A percentile compares a stretch with the other conserved stretches of the same genome.
Evolutionary conservation across 805 yeast genomes (phyloP).

Genomic region (Candida montana): DNA sequence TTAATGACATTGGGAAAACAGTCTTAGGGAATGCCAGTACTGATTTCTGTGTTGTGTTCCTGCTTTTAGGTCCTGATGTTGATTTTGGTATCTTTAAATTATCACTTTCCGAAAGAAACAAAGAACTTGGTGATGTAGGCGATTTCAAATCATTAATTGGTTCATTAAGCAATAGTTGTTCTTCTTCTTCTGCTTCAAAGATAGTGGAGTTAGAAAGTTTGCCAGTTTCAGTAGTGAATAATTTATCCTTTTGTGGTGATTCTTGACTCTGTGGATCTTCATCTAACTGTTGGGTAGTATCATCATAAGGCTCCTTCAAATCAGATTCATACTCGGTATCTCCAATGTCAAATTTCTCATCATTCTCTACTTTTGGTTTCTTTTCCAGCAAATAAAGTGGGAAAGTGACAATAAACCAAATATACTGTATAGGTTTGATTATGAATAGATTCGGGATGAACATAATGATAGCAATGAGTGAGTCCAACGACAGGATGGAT

Average conservation of each 20-base stretch:
- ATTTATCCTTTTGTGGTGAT: neutral
- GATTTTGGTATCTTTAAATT: neutral
- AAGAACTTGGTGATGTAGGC: conserved; percentile 21
- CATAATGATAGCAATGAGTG: conserved; percentile 27
- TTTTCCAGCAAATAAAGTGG: conserved; percentile 46
- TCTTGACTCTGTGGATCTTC: neutral
- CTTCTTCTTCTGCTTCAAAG: conserved; percentile 22
- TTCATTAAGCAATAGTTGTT: neutral
- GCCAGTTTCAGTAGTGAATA: neutral
- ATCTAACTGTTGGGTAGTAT: neutral
- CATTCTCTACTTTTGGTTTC: neutral
- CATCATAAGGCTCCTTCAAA: conserved; percentile 6
- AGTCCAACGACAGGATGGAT: conserved; percentile 4
- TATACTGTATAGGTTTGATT: conserved; percentile 44
- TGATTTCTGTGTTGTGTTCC: conserved; percentile 2
- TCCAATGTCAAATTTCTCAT: neutral
- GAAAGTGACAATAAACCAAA: conserved; percentile 48
- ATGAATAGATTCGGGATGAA: conserved; percentile 47
- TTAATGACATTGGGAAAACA: conserved; percentile 38
- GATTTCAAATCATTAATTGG: conserved; percentile 18
- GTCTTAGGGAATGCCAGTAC: conserved; percentile 31
- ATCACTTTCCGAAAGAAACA: conserved; percentile 12
- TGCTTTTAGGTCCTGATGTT: neutral
- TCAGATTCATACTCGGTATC: neutral
- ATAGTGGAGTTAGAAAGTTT: conserved; percentile 11